These are phyloP conservation scores for Acer yangbiense DNA, from an alignment of 345 rosid species.

Conservation along the genomic window DNA sequence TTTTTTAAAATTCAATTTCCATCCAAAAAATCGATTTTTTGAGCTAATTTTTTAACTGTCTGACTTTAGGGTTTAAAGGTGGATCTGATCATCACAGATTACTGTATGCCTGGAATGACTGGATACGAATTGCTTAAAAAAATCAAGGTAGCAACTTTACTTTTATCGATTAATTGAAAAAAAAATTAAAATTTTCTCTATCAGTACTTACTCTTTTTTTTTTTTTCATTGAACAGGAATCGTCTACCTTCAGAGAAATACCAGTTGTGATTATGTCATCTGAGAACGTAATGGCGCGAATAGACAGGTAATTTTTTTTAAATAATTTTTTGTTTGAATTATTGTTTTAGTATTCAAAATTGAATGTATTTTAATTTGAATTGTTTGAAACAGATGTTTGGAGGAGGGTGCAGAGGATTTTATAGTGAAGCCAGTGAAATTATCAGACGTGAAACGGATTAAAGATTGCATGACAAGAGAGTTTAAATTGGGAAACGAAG, in stretches of 20 bases:
- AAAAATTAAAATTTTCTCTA: too few relatives aligned
- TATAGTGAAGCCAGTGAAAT: slow-evolving; percentile 88
- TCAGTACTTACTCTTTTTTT: neutral
- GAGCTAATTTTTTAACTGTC: neutral
- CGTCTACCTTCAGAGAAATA: slow-evolving; percentile 63
- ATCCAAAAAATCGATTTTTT: neutral
- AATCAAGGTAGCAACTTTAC: slow-evolving; percentile 58
- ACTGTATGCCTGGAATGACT: slow-evolving; percentile 99
- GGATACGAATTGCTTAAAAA: slow-evolving; percentile 96
- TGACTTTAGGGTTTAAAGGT: slow-evolving; percentile 68
- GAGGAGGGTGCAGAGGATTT: slow-evolving; percentile 98
- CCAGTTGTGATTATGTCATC: slow-evolving; percentile 99
- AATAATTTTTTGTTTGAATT: neutral
- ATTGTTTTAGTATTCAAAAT: too few relatives aligned
- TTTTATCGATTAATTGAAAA: neutral
- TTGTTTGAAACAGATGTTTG: slow-evolving; percentile 55
- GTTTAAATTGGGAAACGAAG: slow-evolving; percentile 19
- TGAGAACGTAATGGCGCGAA: slow-evolving; percentile 77
- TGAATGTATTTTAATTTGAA: neutral
- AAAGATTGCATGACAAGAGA: slow-evolving; percentile 57
- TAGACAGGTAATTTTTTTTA: slow-evolving; percentile 55
- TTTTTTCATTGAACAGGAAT: slow-evolving; percentile 51
- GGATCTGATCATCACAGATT: slow-evolving; percentile 91
- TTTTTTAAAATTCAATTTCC: neutral
- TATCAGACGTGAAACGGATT: slow-evolving; percentile 77